Evolutionary conservation across 805 yeast species (phyloP).

Genomic region (Ogataea minuta): DNA sequence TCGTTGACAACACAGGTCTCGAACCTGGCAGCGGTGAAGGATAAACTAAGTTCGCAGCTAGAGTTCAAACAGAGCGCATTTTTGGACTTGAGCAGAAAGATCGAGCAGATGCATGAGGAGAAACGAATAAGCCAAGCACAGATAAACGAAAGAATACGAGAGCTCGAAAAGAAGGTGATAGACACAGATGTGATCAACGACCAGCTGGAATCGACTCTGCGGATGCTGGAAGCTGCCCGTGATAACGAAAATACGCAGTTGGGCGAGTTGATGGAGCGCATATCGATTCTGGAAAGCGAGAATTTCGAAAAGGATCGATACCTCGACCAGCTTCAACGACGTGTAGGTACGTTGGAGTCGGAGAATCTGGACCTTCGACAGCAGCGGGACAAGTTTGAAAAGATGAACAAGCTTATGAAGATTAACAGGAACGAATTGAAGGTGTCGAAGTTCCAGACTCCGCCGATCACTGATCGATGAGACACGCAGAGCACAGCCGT

Average conservation of each 20-base stretch:
- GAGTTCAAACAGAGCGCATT: conserved; percentile 4
- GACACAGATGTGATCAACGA: conserved; percentile 28
- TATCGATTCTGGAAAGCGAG: conserved; percentile 26
- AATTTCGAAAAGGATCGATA: conserved; percentile 12
- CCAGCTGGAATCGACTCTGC: conserved; percentile 21
- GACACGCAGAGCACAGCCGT: conserved; percentile 4
- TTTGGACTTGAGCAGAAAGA: conserved; percentile 8
- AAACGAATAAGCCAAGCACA: not conserved
- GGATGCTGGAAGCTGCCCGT: conserved; percentile 16
- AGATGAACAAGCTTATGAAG: conserved; percentile 23
- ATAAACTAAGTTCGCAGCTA: not conserved
- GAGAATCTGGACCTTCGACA: conserved; percentile 1
- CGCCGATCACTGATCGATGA: conserved; percentile 19
- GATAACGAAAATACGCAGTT: conserved; percentile 14
- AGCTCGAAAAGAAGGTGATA: conserved; percentile 17
- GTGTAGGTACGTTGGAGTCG: not conserved
- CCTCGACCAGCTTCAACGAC: conserved; percentile 2
- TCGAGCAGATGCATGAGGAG: conserved; percentile 8
- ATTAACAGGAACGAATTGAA: conserved; percentile 22
- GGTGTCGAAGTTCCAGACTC: conserved; percentile 26
- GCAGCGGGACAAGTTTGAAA: conserved; percentile 18
- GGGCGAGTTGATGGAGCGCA: conserved; percentile 23
- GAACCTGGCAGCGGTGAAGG: not conserved
- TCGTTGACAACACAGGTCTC: conserved; percentile 5
- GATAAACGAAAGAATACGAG: conserved; percentile 8